Base-by-base conservation (phyloP, 768 basidiomycete genomes). In the Leucogyrophana mollusca region DNA sequence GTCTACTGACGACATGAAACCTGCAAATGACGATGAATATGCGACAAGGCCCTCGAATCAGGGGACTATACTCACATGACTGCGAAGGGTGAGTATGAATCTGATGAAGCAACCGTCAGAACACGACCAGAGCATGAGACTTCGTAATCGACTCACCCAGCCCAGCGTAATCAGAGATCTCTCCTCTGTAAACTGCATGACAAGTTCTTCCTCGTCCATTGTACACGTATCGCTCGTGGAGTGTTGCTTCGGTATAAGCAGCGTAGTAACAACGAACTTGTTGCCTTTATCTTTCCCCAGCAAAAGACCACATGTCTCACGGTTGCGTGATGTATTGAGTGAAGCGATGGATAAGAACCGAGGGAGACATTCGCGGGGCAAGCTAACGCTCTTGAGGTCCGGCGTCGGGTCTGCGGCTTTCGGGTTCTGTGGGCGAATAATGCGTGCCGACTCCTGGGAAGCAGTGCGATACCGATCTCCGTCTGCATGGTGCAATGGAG, bases 1-100 rank as follows among this genome's bases (percentile, higher is more conserved):
- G 62, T 95, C 93, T 14, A 94, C 85, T 7, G 92, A 94, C 5
- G 92, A 94, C 88, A 95, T 92, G 70, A 96, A 96, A 65, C 83
- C 83, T 86, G 25, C 23, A 2, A 18, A 37, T 30, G 36, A 22
- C 34, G 5, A 33, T 50, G 25, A 56, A 51, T 34, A 46, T 4
- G 36, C 37, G n/a, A 9, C n/a, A 13, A 25, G 18, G 21, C 32
- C 45, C 41, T 22, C 30, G 49, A 21, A 33, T 11, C 22, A 24
- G 32, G 17, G 25, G 24, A 7, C 23, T 22, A n/a, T 8, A 72
- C 82, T 49, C 52, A 84, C 91, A 93, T 45, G 86, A 85, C 54
- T 94, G 92, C 4, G 90, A 86, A 1, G 92, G 92, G 61, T 94
- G 92, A 0, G 90, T 94, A 67, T 94, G 92, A 55, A 94, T 94